Evolutionary conservation across 2,329 filamentous ascomycete species (phyloP).

Genomic region (Epichloe scottii): DNA sequence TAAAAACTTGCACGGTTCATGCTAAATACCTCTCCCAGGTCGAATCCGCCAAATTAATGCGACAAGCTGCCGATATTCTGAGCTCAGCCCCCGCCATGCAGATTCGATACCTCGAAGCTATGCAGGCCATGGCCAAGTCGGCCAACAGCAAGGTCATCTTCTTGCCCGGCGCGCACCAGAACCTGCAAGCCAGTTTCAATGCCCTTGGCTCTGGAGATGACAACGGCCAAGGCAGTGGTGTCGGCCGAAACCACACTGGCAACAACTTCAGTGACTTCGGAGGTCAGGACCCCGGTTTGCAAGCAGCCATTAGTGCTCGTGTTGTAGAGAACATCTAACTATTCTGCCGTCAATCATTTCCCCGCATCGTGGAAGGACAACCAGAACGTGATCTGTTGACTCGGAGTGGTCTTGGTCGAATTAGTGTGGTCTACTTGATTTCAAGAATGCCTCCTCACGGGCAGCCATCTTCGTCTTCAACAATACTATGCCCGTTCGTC

Average conservation of each 20-base stretch:
- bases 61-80: constrained; percentile 86
- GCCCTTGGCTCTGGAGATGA: constrained; percentile 27
- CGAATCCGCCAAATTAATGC: constrained; percentile 87
- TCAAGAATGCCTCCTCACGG: constrained; percentile 9
- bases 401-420: constrained; percentile 14
- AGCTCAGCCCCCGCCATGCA: constrained; percentile 93
- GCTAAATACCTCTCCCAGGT: constrained; percentile 34
- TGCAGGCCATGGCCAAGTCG: constrained; percentile 96
- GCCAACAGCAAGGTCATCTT: constrained; percentile 86
- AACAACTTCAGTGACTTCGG: constrained; percentile 36
- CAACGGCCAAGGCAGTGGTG: constrained; percentile 34
- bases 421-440: constrained; percentile 26
- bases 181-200: constrained; percentile 34
- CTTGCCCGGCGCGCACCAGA: constrained; percentile 50
- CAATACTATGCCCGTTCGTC: not conserved
- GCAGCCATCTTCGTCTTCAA: constrained; percentile 11
- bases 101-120: constrained; percentile 93
- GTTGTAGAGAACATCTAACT: constrained; percentile 75
- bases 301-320: constrained; percentile 68
- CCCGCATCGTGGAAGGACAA: constrained; percentile 1
- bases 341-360: not conserved
- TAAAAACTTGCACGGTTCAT: not conserved
- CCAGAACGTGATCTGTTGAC: constrained; percentile 17
- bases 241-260: constrained; percentile 28
- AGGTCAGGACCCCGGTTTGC: constrained; percentile 49